Evolutionary conservation across 805 yeast species (phyloP), one percentile per base, ranked within the genome.

Genomic region (Schwanniomyces occidentalis): DNA sequence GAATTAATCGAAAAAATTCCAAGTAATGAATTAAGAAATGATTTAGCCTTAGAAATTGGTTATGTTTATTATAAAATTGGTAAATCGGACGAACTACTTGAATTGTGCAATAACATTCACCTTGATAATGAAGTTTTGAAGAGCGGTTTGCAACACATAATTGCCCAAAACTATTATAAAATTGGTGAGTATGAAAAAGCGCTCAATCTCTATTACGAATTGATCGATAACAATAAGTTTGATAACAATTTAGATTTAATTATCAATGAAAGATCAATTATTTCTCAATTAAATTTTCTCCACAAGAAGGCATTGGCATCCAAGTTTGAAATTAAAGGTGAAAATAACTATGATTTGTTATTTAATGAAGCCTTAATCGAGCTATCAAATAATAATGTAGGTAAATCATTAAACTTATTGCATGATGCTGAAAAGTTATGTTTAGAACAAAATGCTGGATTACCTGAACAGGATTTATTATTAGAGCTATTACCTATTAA

Each of bases 251-350:
- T 66, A 23, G 90, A 82, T 54, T 52, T 81, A 36, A 49, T 65
- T 18, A 81, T 80, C 27, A 84, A 84, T 52, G 85, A 82, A 55
- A 69, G 82, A 40, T 88, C 90, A 3, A 70, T 78, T n/a, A 58
- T 76, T 16, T 76, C 85, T 8, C 85, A 77, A 51, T 52, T 58
- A 15, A 57, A 56, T 24, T 40, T 46, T 27, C 29, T 53, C 31
- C 51, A 29, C 18, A 32, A 15, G 13, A 28, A 7, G n/a, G 24
- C 6, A 17, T 21, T 16, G 5, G 14, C 8, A 4, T 23, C 38
- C n/a, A 18, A 20, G 8, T 29, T 35, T 19, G 20, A 21, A 14
- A 34, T 19, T 17, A 31, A 32, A 22, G 20, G 21, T 10, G 42
- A 40, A 12, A 35, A 35, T n/a, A 46, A 41, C 6, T 81, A 82